Percentiles rank a stretch among this genome's conserved stretches.
Conservation (phyloP, 768 basidiomycete genomes). For the Russula lepida region DNA sequence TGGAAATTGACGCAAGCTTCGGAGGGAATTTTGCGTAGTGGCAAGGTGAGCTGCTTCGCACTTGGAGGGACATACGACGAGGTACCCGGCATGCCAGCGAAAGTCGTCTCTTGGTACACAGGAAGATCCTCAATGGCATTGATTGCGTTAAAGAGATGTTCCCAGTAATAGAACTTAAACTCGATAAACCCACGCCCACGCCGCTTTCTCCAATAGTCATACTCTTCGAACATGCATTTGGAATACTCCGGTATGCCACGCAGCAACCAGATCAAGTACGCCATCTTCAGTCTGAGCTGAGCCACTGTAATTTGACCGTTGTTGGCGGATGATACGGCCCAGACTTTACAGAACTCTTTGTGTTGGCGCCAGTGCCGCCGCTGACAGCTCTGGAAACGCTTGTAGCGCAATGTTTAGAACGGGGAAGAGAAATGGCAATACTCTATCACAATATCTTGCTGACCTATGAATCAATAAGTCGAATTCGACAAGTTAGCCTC, state of each 20-base stretch:
- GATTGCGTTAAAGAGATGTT: conserved; percentile 19
- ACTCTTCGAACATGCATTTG: conserved; percentile 18
- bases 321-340: conserved; percentile 17
- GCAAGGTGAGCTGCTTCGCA: conserved; percentile 5
- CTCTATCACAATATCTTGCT: conserved; percentile 19
- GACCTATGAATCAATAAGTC: conserved; percentile 6
- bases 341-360: conserved; percentile 22
- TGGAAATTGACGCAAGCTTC: conserved; percentile 3
- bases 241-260: conserved; percentile 20
- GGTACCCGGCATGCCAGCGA: conserved; percentile 20
- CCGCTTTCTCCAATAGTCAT: conserved; percentile 9
- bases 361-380: conserved; percentile 20
- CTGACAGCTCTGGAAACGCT: conserved; percentile 15
- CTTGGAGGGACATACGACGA: conserved; percentile 14
- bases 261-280: conserved; percentile 21
- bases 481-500: background rate
- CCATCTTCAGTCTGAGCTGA: conserved; percentile 22
- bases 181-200: conserved; percentile 21
- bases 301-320: conserved; percentile 17
- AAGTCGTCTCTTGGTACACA: background rate
- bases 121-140: conserved; percentile 10
- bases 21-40: conserved; percentile 10
- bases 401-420: background rate
- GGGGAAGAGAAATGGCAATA: background rate
- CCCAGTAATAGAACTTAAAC: conserved; percentile 22